Base-by-base conservation (phyloP, 2,329 filamentous ascomycete species). In the Fusarium tupiense region DNA sequence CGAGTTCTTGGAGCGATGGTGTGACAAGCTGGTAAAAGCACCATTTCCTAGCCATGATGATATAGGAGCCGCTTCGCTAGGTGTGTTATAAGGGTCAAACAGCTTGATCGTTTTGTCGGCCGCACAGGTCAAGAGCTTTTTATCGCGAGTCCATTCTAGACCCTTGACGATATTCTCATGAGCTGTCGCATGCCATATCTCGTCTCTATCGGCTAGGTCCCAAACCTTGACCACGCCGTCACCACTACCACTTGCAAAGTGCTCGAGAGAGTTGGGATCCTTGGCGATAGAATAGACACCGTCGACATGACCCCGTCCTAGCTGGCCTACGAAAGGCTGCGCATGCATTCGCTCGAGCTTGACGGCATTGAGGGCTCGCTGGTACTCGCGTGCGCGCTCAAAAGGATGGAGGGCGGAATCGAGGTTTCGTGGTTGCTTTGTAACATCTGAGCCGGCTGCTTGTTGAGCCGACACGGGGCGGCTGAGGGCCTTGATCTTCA, bases 151-250 rank as follows among this genome's bases (percentile, higher is more conserved):
- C 93, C 96, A 99, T 77, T 92, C 93, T 81, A 98, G 88, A 20
- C 93, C 93, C 86, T 97, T 98, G 76, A 98, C 94, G 50, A 98
- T 92, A 77, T 97, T 97, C 77, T 98, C 94, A 81, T 99, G 97
- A 31, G 95, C 96, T 72, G 93, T 91, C 7, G 89, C 89, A 77
- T 93, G 88, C 92, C 93, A 96, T 54, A 92, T 88, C 80, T 96
- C 92, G 35, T 93, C 91, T 64, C 90, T 87, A 71, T 87, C 92
- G 16, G 91, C 88, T 77, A 96, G 72, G 61, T 97, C 92, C 95
- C 95, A 97, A 40, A 96, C 93, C 84, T 99, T 99, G 66, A 99
- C 90, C 16, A 98, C 91, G 74, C 96, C 96, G 82, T 99, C 96
- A 73, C 95, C 95, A 76, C 92, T 94, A 49, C 94, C 95, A 79